Conservation (phyloP, 2,329 filamentous ascomycete genomes). For the Phialophora verrucosa region DNA sequence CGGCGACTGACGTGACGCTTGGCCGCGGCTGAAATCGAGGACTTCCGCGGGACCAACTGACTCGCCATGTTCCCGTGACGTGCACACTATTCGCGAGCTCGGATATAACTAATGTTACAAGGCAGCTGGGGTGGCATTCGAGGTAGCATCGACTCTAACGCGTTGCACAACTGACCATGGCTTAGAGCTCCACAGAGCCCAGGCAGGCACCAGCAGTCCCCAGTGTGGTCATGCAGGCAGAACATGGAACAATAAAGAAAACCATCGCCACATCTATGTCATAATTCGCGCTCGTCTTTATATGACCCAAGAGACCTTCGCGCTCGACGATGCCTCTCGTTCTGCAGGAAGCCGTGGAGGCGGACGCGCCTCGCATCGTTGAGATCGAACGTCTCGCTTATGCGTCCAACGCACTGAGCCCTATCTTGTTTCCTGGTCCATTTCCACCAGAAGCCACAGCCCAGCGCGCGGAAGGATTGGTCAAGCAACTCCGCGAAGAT, state of each 20-base stretch:
- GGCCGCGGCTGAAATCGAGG: background rate
- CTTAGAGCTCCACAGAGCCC: background rate
- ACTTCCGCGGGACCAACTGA: slow-evolving; percentile 10
- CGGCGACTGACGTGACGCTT: slow-evolving; percentile 8
- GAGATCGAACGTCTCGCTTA: slow-evolving; percentile 32
- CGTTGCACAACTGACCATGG: background rate
- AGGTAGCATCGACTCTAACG: slow-evolving; percentile 8
- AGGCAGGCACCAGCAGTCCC: slow-evolving; percentile 7
- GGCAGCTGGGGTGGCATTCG: background rate
- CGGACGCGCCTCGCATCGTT: slow-evolving; percentile 27
- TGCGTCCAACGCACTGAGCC: slow-evolving; percentile 34
- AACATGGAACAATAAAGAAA: background rate
- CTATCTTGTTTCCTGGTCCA: slow-evolving; percentile 39
- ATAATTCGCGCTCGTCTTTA: background rate
- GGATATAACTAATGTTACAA: background rate
- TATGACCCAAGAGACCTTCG: background rate
- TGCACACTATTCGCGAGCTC: slow-evolving; percentile 1
- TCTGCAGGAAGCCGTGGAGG: slow-evolving; percentile 25
- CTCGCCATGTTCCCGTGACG: background rate
- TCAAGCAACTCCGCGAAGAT: slow-evolving; percentile 41
- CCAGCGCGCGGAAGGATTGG: slow-evolving; percentile 51
- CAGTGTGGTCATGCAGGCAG: background rate
- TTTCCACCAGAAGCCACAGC: slow-evolving; percentile 41
- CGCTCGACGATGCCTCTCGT: slow-evolving; percentile 27
- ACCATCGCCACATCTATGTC: background rate